Evolutionary conservation across 2,329 filamentous ascomycete genomes (phyloP).

Genomic region (Capronia epimyces): DNA sequence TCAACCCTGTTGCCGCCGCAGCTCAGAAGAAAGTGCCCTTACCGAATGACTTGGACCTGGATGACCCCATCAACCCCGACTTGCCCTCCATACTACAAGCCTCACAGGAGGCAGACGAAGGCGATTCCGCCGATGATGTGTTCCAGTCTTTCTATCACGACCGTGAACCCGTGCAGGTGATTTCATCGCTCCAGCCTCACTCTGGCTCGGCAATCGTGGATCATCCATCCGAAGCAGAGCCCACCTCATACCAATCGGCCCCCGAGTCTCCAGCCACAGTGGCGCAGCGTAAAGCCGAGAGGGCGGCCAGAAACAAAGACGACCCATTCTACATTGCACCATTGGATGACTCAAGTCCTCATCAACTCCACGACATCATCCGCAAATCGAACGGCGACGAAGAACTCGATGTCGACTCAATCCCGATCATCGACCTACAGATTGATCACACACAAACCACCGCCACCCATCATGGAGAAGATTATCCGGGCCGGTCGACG

Average conservation of each 20-base stretch:
- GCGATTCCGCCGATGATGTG: conserved; percentile 44
- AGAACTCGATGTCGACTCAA: conserved; percentile 84
- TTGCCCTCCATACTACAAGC: conserved; percentile 59
- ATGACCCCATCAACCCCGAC: conserved; percentile 73
- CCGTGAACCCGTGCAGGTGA: conserved; percentile 28
- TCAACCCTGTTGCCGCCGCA: conserved; percentile 80
- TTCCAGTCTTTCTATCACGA: conserved; percentile 43
- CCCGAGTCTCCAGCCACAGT: conserved; percentile 66
- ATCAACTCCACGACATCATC: conserved; percentile 58
- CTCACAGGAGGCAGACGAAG: conserved; percentile 38
- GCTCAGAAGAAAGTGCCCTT: conserved; percentile 83
- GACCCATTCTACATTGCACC: conserved; percentile 88
- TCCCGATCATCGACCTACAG: conserved; percentile 90
- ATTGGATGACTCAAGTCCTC: conserved; percentile 63
- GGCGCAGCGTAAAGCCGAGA: conserved; percentile 68
- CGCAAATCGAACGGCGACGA: conserved; percentile 59
- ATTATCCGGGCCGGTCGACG: conserved; percentile 6
- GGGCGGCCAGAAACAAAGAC: conserved; percentile 76
- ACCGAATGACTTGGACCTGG: conserved; percentile 69
- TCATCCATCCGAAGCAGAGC: conserved; percentile 15
- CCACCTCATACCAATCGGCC: conserved; percentile 41
- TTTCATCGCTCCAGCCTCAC: conserved; percentile 21
- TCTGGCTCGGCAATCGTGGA: conserved; percentile 10
- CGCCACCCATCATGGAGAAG: conserved; percentile 5
- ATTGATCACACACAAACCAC: conserved; percentile 52